A percentile compares a stretch with the other conserved stretches of the same genome.
These are phyloP conservation scores for Cryptococcus amylolentus DNA, from an alignment of 1,284 basidiomycete genomes.

Conservation along the genomic window DNA sequence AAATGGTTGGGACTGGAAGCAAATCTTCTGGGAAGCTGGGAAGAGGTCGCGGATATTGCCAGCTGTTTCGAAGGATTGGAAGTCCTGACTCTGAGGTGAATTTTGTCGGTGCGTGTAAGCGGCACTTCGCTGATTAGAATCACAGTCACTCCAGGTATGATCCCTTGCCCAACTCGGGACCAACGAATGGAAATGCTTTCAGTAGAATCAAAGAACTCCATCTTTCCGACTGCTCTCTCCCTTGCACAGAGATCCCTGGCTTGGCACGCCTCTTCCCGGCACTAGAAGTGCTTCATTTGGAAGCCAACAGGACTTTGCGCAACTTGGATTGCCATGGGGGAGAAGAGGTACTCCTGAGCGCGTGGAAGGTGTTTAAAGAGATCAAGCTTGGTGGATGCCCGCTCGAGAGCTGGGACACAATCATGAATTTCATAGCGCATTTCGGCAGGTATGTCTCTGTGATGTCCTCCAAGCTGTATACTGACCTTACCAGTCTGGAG, in stretches of 20 bases:
- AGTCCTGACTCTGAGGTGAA: conserved; percentile 71
- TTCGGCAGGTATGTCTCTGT: conserved; percentile 56
- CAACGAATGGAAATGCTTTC: conserved; percentile 53
- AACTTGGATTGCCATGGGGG: neutral
- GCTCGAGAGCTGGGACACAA: conserved; percentile 60
- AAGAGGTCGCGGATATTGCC: conserved; percentile 63
- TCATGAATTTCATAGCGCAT: conserved; percentile 53
- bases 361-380: conserved; percentile 50
- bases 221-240: conserved; percentile 67
- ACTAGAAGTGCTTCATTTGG: conserved; percentile 67
- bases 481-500: conserved; percentile 47
- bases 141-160: conserved; percentile 61
- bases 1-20: conserved; percentile 75
- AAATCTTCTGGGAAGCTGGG: conserved; percentile 72
- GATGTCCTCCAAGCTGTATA: neutral
- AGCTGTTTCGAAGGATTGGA: conserved; percentile 62
- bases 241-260: conserved; percentile 57
- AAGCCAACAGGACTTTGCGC: conserved; percentile 58
- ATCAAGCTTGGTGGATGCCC: conserved; percentile 75
- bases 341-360: neutral
- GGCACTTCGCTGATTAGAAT: neutral
- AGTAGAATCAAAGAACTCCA: conserved; percentile 62
- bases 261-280: conserved; percentile 59
- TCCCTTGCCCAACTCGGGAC: conserved; percentile 30
- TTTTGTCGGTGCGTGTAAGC: conserved; percentile 7